phyloP scores from a whole-genome alignment of 768 basidiomycete species.

The Rhizopogon rudus region DNA sequence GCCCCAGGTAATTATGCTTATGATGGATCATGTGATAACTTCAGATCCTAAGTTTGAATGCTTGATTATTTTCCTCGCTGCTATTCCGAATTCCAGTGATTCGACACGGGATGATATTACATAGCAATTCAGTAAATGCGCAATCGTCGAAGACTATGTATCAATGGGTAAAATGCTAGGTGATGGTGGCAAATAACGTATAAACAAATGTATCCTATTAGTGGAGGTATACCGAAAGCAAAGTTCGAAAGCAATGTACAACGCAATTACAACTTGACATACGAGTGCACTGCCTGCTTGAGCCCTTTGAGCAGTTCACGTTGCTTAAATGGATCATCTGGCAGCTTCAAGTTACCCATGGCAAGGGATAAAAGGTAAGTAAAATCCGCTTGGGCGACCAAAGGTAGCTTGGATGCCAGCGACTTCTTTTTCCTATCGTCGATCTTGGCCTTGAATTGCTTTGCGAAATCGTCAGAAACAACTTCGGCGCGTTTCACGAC shows the following conservation, averaged over 20 bases:
- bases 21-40: too few species aligned
- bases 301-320: constrained; percentile 51
- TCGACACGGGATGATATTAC: neutral
- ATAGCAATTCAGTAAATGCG: neutral
- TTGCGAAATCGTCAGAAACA: constrained; percentile 82
- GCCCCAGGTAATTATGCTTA: too few species aligned
- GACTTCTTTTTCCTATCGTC: constrained; percentile 54
- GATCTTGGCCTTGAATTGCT: constrained; percentile 79
- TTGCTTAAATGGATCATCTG: constrained; percentile 47
- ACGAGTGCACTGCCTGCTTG: constrained; percentile 37
- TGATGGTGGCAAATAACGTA: neutral
- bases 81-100: neutral
- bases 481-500: constrained; percentile 88
- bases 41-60: too few species aligned
- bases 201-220: neutral
- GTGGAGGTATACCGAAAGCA: neutral
- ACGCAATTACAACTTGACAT: neutral
- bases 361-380: constrained; percentile 67
- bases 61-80: too few species aligned
- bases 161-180: neutral
- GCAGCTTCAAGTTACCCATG: constrained; percentile 45
- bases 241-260: neutral
- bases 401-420: constrained; percentile 58
- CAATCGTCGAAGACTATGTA: neutral
- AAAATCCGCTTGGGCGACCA: constrained; percentile 88